Base-by-base conservation (phyloP, 75 land plant species). In the Azolla pinnata region DNA sequence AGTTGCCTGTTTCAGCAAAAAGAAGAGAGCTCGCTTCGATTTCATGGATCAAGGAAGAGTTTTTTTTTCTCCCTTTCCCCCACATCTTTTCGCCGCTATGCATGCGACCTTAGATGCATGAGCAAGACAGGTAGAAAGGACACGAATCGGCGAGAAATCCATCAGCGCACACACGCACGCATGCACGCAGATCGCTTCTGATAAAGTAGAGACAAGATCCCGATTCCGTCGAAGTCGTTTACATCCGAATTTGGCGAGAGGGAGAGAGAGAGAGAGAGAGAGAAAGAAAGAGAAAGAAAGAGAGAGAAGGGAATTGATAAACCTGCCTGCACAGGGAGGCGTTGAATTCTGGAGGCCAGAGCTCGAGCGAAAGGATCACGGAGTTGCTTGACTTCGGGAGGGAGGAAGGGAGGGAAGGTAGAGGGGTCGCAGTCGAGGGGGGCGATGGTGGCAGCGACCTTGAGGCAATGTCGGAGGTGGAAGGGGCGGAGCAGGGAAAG, bases 361-460 rank as follows among this genome's bases (percentile, higher is more conserved):
- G 44, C 62, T 31, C 69, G 61, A 18, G 95, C 83, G 54, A 60
- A 72, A 20, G 75, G 74, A 62, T 88, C 95, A 61, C 60, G 66
- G 35, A 88, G 56, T 10, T 64, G 29, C 38, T 45, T 62, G 55
- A 85, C 78, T 50, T 88, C 79, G 67, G 69, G 75, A 5, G 95
- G 90, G 19, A 88, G 74, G 62, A 88, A 88, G 1, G 77, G 44
- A 21, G 86, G 95, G 44, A 88, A 88, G n/a, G 49, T 46, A 3
- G 12, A 18, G 2, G 49, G 49, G 10, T 46, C 21, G 49, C 21
- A 46, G 14, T 46, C 49, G 49, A 46, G 21, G 49, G 49, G n/a
- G 14, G 49, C 49, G 21, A 23, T 46, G 14, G 49, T n/a, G n/a
- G n/a, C n/a, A n/a, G n/a, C n/a, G n/a, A n/a, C n/a, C n/a, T n/a